Evolutionary conservation across 306 rosid genomes (phyloP).

Genomic region (Prosopis cineraria): DNA sequence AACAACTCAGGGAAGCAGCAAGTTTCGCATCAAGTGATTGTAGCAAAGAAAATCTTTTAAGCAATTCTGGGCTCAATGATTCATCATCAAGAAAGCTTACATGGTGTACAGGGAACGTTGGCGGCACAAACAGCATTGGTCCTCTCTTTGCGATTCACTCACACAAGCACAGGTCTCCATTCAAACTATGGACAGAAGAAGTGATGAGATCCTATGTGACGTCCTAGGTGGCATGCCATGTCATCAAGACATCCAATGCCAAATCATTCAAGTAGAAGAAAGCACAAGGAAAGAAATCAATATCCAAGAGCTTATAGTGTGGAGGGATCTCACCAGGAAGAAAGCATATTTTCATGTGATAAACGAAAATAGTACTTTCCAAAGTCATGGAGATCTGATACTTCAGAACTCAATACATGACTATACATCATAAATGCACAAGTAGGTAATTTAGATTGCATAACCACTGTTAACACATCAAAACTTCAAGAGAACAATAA

Average conservation of each 20-base stretch:
- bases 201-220: too few species aligned
- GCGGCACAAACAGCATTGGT: background rate
- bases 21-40: background rate
- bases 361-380: background rate
- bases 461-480: background rate
- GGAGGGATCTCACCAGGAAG: too few species aligned
- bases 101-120: too few species aligned
- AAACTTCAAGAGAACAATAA: background rate
- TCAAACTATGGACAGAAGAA: background rate
- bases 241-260: too few species aligned
- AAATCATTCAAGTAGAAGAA: too few species aligned
- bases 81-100: too few species aligned
- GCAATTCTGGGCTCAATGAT: background rate
- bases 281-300: too few species aligned
- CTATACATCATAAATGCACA: background rate
- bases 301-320: too few species aligned
- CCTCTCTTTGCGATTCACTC: background rate
- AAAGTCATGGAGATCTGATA: background rate
- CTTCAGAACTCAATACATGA: background rate
- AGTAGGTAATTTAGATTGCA: background rate
- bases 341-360: background rate
- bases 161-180: background rate
- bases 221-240: too few species aligned
- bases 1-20: background rate
- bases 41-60: background rate